phyloP scores from a whole-genome alignment of 768 basidiomycete genomes.

The Tricholoma sp. region DNA sequence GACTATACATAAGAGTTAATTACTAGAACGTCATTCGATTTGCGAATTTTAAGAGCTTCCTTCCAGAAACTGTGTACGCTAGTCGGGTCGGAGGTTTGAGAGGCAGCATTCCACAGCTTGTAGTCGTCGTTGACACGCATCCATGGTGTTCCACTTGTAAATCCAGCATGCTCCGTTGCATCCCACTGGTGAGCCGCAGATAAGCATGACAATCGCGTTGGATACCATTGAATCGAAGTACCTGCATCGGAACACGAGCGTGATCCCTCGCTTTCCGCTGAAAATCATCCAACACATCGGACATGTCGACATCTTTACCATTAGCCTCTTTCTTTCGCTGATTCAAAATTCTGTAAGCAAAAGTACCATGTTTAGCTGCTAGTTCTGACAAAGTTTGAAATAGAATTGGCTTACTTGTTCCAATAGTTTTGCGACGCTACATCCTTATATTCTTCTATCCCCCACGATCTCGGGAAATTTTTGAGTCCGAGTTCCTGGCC shows the following conservation, averaged over 20 bases:
- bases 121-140: constrained; percentile 74
- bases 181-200: constrained; percentile 45
- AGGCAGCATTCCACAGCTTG: constrained; percentile 48
- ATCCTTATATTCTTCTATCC: constrained; percentile 70
- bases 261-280: constrained; percentile 68
- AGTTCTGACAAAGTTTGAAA: background rate
- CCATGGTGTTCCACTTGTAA: constrained; percentile 64
- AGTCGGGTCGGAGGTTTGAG: constrained; percentile 39
- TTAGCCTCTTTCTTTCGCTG: constrained; percentile 30
- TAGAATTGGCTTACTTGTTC: constrained; percentile 38
- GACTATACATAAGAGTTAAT: background rate
- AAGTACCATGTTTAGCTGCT: background rate
- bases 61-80: constrained; percentile 64
- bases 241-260: constrained; percentile 67
- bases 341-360: constrained; percentile 28
- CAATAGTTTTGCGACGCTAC: constrained; percentile 59
- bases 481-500: constrained; percentile 69
- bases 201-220: background rate
- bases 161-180: constrained; percentile 48
- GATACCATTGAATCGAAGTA: constrained; percentile 12
- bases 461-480: constrained; percentile 61
- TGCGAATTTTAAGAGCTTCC: constrained; percentile 45
- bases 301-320: constrained; percentile 49
- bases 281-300: constrained; percentile 52
- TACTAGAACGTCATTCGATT: constrained; percentile 50